phyloP scores from a whole-genome alignment of 306 rosid species.

The Canavalia ensiformis region DNA sequence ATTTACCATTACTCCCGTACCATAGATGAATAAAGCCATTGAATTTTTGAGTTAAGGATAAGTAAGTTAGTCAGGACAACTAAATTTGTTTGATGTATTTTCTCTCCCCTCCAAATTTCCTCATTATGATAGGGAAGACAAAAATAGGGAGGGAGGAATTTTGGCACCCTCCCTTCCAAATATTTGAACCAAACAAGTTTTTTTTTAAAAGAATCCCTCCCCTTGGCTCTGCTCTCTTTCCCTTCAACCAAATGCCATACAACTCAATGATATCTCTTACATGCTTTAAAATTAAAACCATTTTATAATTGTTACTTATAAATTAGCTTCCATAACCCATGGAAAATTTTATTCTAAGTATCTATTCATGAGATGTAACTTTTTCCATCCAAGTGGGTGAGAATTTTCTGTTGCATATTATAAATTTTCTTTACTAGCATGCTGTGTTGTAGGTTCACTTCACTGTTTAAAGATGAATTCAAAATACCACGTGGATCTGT shows the following conservation, averaged over 20 bases:
- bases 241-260: neutral
- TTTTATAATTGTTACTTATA: constrained; percentile 22
- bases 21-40: neutral
- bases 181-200: neutral
- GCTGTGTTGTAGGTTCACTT: constrained; percentile 81
- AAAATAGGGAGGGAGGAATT: neutral
- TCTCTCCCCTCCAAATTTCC: neutral
- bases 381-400: constrained; percentile 9
- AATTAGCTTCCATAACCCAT: neutral
- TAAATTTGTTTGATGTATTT: neutral
- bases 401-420: constrained; percentile 16
- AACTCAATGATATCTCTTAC: constrained; percentile 2
- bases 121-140: neutral
- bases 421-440: constrained; percentile 37
- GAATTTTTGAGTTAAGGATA: neutral
- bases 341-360: neutral
- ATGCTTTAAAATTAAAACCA: constrained; percentile 1
- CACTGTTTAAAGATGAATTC: constrained; percentile 90
- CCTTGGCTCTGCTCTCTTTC: neutral
- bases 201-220: neutral
- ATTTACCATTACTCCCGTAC: neutral
- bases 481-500: constrained; percentile 89
- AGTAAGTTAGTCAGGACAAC: neutral
- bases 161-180: neutral
- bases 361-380: neutral